Percentiles rank a stretch among this genome's conserved stretches.
Evolutionary conservation across 2,329 filamentous ascomycete species (phyloP).

Genomic region (Ustilaginoidea virens): DNA sequence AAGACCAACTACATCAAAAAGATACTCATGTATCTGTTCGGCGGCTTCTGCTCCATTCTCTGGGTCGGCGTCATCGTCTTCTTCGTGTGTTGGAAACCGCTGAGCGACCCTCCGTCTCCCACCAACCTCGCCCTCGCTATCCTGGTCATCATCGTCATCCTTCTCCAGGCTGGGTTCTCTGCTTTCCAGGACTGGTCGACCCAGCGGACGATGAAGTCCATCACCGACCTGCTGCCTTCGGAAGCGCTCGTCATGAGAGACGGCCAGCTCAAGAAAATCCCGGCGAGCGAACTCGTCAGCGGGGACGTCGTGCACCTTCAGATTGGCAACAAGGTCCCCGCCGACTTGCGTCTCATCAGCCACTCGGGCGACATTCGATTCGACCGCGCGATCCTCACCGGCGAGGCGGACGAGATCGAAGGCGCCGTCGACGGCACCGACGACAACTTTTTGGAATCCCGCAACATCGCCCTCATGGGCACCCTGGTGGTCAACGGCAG

Average conservation of each 20-base stretch:
- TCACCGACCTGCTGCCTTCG: constrained; percentile 27
- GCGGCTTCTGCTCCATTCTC: constrained; percentile 30
- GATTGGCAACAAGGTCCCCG: constrained; percentile 32
- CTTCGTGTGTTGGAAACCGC: constrained; percentile 31
- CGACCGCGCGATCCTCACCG: constrained; percentile 25
- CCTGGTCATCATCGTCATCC: constrained; percentile 29
- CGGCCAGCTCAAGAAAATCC: constrained; percentile 22
- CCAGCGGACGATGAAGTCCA: constrained; percentile 29
- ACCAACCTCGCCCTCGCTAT: constrained; percentile 30
- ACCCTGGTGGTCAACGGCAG: constrained; percentile 25
- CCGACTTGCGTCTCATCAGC: constrained; percentile 26
- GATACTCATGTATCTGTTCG: constrained; percentile 26
- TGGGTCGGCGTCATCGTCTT: constrained; percentile 31
- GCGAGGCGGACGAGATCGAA: constrained; percentile 26
- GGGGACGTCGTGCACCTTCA: constrained; percentile 30
- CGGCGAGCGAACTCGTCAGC: constrained; percentile 26
- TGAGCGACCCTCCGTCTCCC: constrained; percentile 25
- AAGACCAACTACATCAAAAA: constrained; percentile 28
- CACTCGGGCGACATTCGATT: constrained; percentile 27
- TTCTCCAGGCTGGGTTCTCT: constrained; percentile 28
- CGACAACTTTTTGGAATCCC: constrained; percentile 24
- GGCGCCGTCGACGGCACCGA: constrained; percentile 23
- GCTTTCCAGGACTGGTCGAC: constrained; percentile 34
- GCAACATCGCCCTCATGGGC: constrained; percentile 28
- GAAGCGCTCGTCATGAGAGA: constrained; percentile 28